Conservation (phyloP, 345 rosid species). For the Moricandia moricandioides region DNA sequence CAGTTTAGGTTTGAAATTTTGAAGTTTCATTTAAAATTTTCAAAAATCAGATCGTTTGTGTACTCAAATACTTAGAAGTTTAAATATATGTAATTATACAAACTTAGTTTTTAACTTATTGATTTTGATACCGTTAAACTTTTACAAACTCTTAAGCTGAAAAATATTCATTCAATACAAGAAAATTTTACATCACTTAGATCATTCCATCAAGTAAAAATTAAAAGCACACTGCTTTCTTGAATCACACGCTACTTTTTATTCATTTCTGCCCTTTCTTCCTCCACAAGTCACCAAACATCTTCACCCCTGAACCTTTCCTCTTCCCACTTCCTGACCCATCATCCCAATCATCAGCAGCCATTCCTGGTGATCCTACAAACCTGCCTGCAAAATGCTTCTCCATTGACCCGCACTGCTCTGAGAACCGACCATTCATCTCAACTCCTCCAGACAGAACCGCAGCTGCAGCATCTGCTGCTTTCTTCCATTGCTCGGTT, state of each 20-base stretch:
- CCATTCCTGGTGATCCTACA: conserved; percentile 57
- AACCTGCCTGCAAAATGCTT: conserved; percentile 56
- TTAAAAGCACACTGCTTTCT: conserved; percentile 8
- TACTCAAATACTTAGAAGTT: neutral
- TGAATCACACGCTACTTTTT: conserved; percentile 12
- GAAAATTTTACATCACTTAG: neutral
- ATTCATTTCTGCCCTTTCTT: conserved; percentile 59
- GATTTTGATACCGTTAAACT: neutral
- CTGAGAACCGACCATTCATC: conserved; percentile 50
- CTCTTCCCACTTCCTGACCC: conserved; percentile 49
- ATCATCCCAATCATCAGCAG: conserved; percentile 38
- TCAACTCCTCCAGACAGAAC: conserved; percentile 66
- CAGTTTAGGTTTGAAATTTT: neutral
- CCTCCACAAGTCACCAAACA: conserved; percentile 86
- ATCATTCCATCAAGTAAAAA: neutral
- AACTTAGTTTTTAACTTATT: neutral
- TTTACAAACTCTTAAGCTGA: neutral
- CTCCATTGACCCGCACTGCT: conserved; percentile 71
- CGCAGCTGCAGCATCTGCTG: conserved; percentile 88
- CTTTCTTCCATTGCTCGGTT: conserved; percentile 92
- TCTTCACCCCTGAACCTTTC: conserved; percentile 65
- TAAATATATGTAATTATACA: neutral
- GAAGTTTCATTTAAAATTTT: neutral
- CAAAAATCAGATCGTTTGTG: neutral
- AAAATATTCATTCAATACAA: neutral